A percentile compares a stretch with the other conserved stretches of the same genome.
Evolutionary conservation across 148 eudicot genomes (phyloP).

Genomic region (Beta vulgaris): DNA sequence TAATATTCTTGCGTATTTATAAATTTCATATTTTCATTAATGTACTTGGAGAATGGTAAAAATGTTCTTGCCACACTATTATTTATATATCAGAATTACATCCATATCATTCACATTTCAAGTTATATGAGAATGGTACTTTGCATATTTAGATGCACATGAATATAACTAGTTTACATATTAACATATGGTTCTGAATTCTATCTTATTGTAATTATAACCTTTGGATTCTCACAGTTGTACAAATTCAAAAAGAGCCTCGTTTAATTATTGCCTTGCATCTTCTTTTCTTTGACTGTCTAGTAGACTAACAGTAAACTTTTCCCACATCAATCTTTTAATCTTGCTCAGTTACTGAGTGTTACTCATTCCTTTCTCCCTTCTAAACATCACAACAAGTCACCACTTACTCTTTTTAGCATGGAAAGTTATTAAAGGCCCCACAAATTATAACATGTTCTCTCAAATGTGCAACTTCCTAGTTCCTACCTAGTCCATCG

Average conservation of each 20-base stretch:
- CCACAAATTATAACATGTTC: not conserved
- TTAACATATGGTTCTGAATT: too few species aligned
- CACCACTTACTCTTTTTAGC: not conserved
- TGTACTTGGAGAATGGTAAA: too few species aligned
- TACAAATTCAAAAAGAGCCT: not conserved
- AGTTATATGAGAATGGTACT: too few species aligned
- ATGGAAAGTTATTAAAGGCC: not conserved
- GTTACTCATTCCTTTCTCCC: not conserved
- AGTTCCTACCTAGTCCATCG: not conserved
- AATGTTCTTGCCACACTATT: too few species aligned
- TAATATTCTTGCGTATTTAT: too few species aligned
- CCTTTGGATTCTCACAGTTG: conserved; percentile 5
- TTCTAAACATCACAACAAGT: not conserved
- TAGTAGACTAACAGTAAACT: not conserved
- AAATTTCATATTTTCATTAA: too few species aligned
- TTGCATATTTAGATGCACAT: too few species aligned
- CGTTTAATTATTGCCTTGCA: not conserved
- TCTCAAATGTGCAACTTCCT: not conserved
- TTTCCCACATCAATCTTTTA: not conserved
- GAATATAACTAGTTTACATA: too few species aligned
- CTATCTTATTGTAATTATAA: too few species aligned
- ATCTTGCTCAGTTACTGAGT: not conserved
- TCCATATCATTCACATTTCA: too few species aligned
- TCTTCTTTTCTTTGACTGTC: conserved; percentile 1
- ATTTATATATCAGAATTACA: too few species aligned